Base-by-base conservation (phyloP, 495 filamentous ascomycete genomes). In the Aspergillus wentii region DNA sequence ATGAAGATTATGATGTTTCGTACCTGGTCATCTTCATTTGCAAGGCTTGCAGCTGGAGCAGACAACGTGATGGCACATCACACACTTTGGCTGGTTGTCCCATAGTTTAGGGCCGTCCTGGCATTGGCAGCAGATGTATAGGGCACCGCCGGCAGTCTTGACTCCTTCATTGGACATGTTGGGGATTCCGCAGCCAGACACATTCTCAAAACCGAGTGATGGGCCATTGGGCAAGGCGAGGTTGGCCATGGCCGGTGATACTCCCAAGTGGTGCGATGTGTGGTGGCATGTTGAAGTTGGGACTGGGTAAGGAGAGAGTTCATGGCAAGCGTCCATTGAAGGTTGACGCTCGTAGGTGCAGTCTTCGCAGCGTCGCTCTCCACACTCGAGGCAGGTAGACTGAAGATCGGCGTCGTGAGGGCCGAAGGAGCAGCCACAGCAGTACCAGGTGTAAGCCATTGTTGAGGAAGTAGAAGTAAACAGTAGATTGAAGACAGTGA, bases 71-170 rank as follows among this genome's bases (percentile, higher is more conserved):
- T 49, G 1, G 48, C 67, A 71, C 3, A 20, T 27, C 1, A 64
- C 46, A 35, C 67, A 71, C 5, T 14, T 13, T 1, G 58, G 54
- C 39, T 71, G 58, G 19, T 33, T 13, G n/a, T 59, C 38, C 43
- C 44, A 69, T 15, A 65, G 37, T 35, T 71, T 69, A 0, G 67
- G 67, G 0, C 67, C 67, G 18, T 71, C 67, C 0, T 41, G 11
- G 42, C 67, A 71, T 1, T 41, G 2, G 51, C 67, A 71, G 52
- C 67, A 71, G 35, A 62, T 51, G 33, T 61, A 71, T 44, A 63
- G 43, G 2, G 46, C 43, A 1, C 27, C 10, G 11, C 17, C 22
- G 29, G 47, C 33, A 9, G 27, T 23, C 4, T 41, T 34, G 3
- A 29, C 10, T 29, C 26, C 26, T 9, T 5, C 5, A 25, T 29